Evolutionary conservation across 2,329 filamentous ascomycete genomes (phyloP).

Genomic region (Venturiaceae sp.): DNA sequence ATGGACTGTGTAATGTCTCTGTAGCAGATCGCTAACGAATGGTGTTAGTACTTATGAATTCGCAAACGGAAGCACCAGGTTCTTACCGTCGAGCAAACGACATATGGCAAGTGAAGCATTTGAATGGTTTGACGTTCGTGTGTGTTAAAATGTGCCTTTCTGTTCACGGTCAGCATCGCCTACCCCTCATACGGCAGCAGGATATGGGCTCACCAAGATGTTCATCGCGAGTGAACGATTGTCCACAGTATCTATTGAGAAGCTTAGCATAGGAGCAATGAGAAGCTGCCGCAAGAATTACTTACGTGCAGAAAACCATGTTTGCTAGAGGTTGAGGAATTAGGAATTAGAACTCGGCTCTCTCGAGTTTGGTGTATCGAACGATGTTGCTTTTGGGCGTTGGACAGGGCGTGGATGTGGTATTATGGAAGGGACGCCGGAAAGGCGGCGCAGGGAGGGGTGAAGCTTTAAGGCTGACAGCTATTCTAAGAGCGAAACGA

Average conservation of each 20-base stretch:
- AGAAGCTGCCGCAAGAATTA: neutral
- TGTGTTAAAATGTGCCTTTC: constrained; percentile 40
- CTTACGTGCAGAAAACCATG: constrained; percentile 40
- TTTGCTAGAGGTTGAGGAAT: constrained; percentile 12
- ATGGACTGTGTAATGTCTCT: constrained; percentile 43
- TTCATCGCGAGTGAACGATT: constrained; percentile 43
- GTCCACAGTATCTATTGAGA: constrained; percentile 32
- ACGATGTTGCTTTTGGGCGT: neutral
- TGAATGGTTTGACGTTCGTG: constrained; percentile 46
- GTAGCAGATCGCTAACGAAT: constrained; percentile 35
- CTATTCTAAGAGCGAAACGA: constrained; percentile 2
- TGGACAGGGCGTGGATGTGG: neutral
- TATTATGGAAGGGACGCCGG: neutral
- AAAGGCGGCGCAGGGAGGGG: constrained; percentile 5
- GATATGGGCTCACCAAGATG: constrained; percentile 26
- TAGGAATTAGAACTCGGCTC: constrained; percentile 6
- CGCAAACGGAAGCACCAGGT: neutral
- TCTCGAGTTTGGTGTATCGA: neutral
- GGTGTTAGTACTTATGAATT: neutral
- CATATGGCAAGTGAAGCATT: constrained; percentile 45
- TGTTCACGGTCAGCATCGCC: constrained; percentile 15
- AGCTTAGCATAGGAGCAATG: neutral
- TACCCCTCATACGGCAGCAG: neutral
- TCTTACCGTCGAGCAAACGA: constrained; percentile 42
- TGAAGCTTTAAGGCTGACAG: constrained; percentile 5